Percentiles rank a stretch among this genome's conserved stretches.
These are phyloP conservation scores for Fusarium illudens DNA, from an alignment of 2,329 filamentous ascomycete genomes.

Conservation along the genomic window DNA sequence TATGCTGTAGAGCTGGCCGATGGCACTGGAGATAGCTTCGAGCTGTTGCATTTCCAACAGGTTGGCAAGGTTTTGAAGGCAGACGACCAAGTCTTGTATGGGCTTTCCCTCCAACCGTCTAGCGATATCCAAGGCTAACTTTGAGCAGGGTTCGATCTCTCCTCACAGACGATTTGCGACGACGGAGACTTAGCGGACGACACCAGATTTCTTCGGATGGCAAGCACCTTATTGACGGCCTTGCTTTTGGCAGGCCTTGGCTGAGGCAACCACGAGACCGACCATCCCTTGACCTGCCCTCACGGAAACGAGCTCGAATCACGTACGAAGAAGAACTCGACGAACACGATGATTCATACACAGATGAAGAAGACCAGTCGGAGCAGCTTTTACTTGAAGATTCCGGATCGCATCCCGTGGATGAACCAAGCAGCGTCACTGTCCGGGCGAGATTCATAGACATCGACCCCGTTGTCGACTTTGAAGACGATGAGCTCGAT, in stretches of 20 bases:
- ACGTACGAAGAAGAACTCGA: slow-evolving; percentile 52
- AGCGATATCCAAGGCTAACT: slow-evolving; percentile 7
- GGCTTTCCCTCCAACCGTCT: slow-evolving; percentile 24
- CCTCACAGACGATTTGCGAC: slow-evolving; percentile 75
- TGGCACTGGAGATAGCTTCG: slow-evolving; percentile 69
- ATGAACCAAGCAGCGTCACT: slow-evolving; percentile 32
- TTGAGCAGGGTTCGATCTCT: slow-evolving; percentile 76
- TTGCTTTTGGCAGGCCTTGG: slow-evolving; percentile 81
- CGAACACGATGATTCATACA: slow-evolving; percentile 46
- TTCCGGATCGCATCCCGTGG: slow-evolving; percentile 23
- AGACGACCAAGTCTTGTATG: slow-evolving; percentile 84
- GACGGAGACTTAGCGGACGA: slow-evolving; percentile 77
- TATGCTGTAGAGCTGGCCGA: slow-evolving; percentile 81
- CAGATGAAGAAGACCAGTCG: slow-evolving; percentile 42
- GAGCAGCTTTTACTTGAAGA: slow-evolving; percentile 47
- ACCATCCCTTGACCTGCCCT: slow-evolving; percentile 75
- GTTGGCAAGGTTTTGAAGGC: slow-evolving; percentile 76
- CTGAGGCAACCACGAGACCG: slow-evolving; percentile 67
- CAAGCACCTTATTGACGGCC: slow-evolving; percentile 82
- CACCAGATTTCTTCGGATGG: slow-evolving; percentile 83
- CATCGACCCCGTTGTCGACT: slow-evolving; percentile 23
- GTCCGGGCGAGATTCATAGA: slow-evolving; percentile 34
- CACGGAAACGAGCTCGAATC: slow-evolving; percentile 73
- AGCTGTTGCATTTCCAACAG: slow-evolving; percentile 86
- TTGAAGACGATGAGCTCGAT: slow-evolving; percentile 24